Base-by-base conservation (phyloP, 2,329 filamentous ascomycete genomes). In the Fusarium caatingaense region DNA sequence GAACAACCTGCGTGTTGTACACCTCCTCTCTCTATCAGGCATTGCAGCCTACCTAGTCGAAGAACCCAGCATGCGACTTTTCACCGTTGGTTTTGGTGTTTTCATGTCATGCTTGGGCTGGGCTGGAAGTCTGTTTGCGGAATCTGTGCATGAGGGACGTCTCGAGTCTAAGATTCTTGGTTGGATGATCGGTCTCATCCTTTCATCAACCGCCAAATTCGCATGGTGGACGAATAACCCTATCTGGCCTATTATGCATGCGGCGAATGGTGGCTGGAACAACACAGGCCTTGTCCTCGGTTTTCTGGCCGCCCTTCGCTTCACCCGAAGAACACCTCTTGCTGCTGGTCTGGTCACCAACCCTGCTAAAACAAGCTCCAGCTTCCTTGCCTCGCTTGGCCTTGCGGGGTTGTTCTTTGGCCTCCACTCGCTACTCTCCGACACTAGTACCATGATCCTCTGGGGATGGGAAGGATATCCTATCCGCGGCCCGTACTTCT, bases 391-490 rank as follows among this genome's bases (percentile, higher is more conserved):
- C 30, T 92, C 90, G 12, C 81, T 96, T 50, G 93, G 96, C 63
- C 80, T 98, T 58, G 94, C 89, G 25, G 95, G 94, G 30, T 80
- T 98, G 10, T 86, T 98, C 76, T 99, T 99, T 76, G 93, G 88
- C 8, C 86, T 98, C 76, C 96, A 98, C 78, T 98, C 94, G 2
- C 85, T 99, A 12, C 87, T 99, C 13, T 98, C 96, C 0, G 96
- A 99, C 78, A 97, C 94, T 0, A 98, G 96, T 83, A 99, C 96
- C 56, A 98, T 99, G 94, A 98, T 98, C 61, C 86, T 94, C 18
- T 99, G 96, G 96, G 93, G 93, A 5, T 99, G 96, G 96, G 94
- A 98, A 74, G 96, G 96, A 9, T 99, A 92, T 75, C 96, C 96
- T 16, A 88, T 98, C 42, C 89, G 92, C 51, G 96, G 96, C 9